A percentile compares a stretch with the other conserved stretches of the same genome.
Conservation (phyloP, 768 basidiomycete species). For the Hydnomerulius pinastri region DNA sequence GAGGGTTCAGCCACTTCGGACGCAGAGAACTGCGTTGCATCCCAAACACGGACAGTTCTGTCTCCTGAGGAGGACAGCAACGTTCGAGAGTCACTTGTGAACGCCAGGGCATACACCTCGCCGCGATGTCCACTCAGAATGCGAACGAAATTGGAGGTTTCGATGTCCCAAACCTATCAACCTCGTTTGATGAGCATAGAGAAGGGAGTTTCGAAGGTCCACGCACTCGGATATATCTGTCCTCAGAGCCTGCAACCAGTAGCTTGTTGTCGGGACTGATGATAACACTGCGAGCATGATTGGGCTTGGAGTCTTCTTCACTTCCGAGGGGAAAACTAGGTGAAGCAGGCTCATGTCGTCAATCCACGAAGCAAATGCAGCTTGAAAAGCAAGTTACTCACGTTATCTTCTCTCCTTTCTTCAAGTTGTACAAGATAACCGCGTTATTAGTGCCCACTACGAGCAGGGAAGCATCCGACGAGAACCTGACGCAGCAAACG, state of each 20-base stretch:
- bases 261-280: slow-evolving; percentile 33
- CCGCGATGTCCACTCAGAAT: slow-evolving; percentile 34
- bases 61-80: slow-evolving; percentile 41
- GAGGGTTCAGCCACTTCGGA: slow-evolving; percentile 19
- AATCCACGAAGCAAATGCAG: not conserved
- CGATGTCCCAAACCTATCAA: slow-evolving; percentile 28
- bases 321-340: slow-evolving; percentile 29
- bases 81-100: slow-evolving; percentile 34
- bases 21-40: slow-evolving; percentile 25
- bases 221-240: slow-evolving; percentile 34
- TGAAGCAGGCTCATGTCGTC: not conserved
- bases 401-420: slow-evolving; percentile 29
- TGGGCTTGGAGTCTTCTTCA: slow-evolving; percentile 22
- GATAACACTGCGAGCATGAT: slow-evolving; percentile 33
- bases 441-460: slow-evolving; percentile 35
- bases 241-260: slow-evolving; percentile 37
- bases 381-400: slow-evolving; percentile 8
- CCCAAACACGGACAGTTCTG: slow-evolving; percentile 37
- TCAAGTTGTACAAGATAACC: slow-evolving; percentile 29
- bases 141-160: slow-evolving; percentile 28
- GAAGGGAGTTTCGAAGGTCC: not conserved
- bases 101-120: slow-evolving; percentile 38
- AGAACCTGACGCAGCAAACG: slow-evolving; percentile 35
- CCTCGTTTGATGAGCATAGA: slow-evolving; percentile 1
- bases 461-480: slow-evolving; percentile 30